These are phyloP conservation scores for Paracorniculantispora psalliotae DNA, from an alignment of 2,329 filamentous ascomycete species.

Conservation along the genomic window DNA sequence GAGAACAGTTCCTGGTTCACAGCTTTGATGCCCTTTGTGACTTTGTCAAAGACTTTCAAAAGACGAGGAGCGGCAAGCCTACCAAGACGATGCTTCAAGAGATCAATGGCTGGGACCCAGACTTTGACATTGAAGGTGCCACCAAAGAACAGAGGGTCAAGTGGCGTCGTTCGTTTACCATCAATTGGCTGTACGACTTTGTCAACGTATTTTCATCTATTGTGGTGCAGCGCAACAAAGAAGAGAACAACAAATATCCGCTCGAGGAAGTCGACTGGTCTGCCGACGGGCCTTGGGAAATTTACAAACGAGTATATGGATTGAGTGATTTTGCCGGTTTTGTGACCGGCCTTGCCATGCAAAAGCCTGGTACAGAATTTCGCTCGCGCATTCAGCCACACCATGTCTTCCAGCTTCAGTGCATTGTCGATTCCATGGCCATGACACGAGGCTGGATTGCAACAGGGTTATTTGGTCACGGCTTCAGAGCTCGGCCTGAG, in stretches of 20 bases:
- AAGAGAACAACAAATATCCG: constrained; percentile 28
- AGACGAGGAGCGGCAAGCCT: constrained; percentile 40
- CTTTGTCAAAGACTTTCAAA: constrained; percentile 42
- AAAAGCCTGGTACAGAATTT: constrained; percentile 35
- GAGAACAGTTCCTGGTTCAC: constrained; percentile 40
- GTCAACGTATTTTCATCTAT: constrained; percentile 40
- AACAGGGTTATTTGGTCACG: constrained; percentile 28
- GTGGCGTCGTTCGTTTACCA: constrained; percentile 45
- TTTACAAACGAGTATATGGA: constrained; percentile 35
- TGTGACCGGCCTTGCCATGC: constrained; percentile 41
- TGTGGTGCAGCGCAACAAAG: constrained; percentile 33
- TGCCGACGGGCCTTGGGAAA: constrained; percentile 26
- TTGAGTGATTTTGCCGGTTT: constrained; percentile 40
- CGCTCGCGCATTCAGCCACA: constrained; percentile 38
- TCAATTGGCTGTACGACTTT: constrained; percentile 49
- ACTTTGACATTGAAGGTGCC: constrained; percentile 31
- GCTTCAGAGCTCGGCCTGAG: constrained; percentile 29
- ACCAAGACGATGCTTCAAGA: constrained; percentile 38
- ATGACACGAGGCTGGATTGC: constrained; percentile 40
- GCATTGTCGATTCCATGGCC: constrained; percentile 43
- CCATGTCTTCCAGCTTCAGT: constrained; percentile 46
- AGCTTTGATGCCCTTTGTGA: constrained; percentile 38
- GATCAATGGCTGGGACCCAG: constrained; percentile 37
- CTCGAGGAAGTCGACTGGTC: constrained; percentile 40
- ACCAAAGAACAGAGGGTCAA: constrained; percentile 34